Evolutionary conservation across 805 yeast genomes (phyloP), one percentile per base, ranked within the genome.

Genomic region (Candida vaughaniae): DNA sequence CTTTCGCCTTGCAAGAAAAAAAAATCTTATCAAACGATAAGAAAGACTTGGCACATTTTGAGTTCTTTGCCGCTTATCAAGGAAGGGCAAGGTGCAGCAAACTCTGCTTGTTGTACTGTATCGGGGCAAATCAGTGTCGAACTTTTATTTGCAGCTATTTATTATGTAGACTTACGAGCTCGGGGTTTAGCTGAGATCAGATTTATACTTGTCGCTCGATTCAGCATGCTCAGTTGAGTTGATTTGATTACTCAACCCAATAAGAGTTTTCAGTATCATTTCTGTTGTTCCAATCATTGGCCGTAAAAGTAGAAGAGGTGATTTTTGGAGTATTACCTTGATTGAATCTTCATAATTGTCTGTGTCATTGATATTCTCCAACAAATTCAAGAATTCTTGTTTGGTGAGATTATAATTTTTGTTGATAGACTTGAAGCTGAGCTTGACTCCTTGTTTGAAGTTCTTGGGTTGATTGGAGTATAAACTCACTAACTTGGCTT

Each of bases 221-320:
- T 77, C 78, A 27, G 63, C 55, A 35, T 75, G 69, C 43, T 80
- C 78, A 16, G 69, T 69, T 1, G 89, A 82, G 54, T 87, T 91
- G 22, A 90, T 62, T 43, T 82, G 84, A 54, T 88, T 89, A 27
- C 88, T 80, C 6, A 90, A 71, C 1, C 98, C 98, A 64, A 87
- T 73, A 34, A 90, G 66, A 0, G 95, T 75, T 51, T 80, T 85
- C 5, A 91, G 82, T 5, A 90, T 71, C 0, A 95, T 95, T 55
- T 88, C 96, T 0, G 96, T 85, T 0, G 95, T 88, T 2, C 97
- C 98, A 49, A 90, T 88, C 43, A 88, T 73, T 2, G 97, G 96
- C 29, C 96, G 60, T 2, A 90, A 71, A 11, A 90, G 59, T 14
- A 87, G 81, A 11, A 87, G 77, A 0, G 97, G 97, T 1, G 95